Percentiles rank a stretch among this genome's conserved stretches.
phyloP scores from a whole-genome alignment of 352 stramenopile genomes.

The Globisporangium takayamanum region DNA sequence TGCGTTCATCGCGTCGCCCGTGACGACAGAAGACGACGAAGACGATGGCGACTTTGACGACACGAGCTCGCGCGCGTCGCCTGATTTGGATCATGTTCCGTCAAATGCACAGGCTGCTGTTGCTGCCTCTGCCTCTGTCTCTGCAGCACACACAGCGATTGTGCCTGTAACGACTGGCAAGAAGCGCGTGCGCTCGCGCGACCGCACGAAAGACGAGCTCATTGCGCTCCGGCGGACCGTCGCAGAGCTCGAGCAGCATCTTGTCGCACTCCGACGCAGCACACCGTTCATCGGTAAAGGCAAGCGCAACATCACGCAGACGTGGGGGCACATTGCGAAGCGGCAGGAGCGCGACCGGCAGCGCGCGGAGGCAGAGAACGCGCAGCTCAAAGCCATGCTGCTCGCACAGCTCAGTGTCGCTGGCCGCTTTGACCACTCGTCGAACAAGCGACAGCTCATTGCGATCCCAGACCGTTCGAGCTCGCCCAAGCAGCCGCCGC shows the following conservation, averaged over 20 bases:
- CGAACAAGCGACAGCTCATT: constrained; percentile 15
- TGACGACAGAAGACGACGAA: constrained; percentile 11
- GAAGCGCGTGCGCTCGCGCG: constrained; percentile 11
- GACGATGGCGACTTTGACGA: constrained; percentile 1
- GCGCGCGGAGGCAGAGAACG: constrained; percentile 12
- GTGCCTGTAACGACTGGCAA: neutral
- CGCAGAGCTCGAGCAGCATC: constrained; percentile 10
- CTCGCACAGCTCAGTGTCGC: constrained; percentile 12
- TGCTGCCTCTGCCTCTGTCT: neutral
- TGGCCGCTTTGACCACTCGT: constrained; percentile 8
- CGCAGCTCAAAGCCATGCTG: constrained; percentile 15
- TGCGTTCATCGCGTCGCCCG: constrained; percentile 11
- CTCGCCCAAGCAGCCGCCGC: neutral
- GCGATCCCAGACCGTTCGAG: neutral
- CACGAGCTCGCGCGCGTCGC: neutral
- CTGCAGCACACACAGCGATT: neutral
- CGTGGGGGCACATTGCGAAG: constrained; percentile 12
- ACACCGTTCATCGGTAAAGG: constrained; percentile 10
- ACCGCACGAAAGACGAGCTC: constrained; percentile 12
- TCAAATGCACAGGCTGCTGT: no score
- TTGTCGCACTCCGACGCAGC: constrained; percentile 9
- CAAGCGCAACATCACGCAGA: constrained; percentile 3
- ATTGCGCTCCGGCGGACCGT: constrained; percentile 8
- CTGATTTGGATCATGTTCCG: no score
- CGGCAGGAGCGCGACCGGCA: constrained; percentile 9